Conservation (phyloP, 805 yeast genomes). For the Wickerhamomyces silvicola region DNA sequence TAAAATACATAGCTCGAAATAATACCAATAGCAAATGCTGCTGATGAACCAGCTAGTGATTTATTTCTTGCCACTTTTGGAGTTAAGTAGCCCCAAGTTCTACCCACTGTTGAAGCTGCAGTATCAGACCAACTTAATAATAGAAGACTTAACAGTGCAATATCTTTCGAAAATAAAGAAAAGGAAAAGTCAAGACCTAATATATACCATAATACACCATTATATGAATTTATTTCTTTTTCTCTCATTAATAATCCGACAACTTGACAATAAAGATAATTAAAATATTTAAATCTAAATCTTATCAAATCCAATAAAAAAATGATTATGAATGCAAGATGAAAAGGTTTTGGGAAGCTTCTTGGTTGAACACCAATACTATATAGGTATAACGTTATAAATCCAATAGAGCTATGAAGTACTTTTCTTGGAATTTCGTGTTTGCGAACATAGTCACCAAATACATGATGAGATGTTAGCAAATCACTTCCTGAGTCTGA, state of each 20-base stretch:
- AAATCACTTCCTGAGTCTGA: conserved; percentile 11
- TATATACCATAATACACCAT: conserved; percentile 86
- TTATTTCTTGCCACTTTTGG: conserved; percentile 71
- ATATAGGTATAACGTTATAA: conserved; percentile 70
- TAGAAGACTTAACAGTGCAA: conserved; percentile 67
- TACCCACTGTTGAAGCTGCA: conserved; percentile 91
- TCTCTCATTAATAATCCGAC: conserved; percentile 86
- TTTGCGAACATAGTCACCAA: conserved; percentile 53
- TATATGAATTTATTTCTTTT: conserved; percentile 61
- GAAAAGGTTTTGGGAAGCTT: conserved; percentile 55
- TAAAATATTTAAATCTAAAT: conserved; percentile 53
- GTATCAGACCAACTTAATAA: conserved; percentile 96
- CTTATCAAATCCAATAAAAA: conserved; percentile 63
- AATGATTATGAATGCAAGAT: conserved; percentile 47
- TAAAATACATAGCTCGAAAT: conserved; percentile 62
- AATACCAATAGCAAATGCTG: conserved; percentile 75
- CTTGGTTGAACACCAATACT: conserved; percentile 49
- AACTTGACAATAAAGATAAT: conserved; percentile 54
- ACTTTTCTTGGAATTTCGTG: conserved; percentile 88
- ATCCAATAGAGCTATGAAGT: conserved; percentile 86
- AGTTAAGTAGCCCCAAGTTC: conserved; percentile 77
- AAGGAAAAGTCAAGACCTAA: conserved; percentile 74
- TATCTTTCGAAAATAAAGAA: conserved; percentile 68
- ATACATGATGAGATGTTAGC: conserved; percentile 35
- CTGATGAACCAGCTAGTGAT: conserved; percentile 84